Evolutionary conservation across 345 rosid genomes (phyloP).

Genomic region (Isatis tinctoria): DNA sequence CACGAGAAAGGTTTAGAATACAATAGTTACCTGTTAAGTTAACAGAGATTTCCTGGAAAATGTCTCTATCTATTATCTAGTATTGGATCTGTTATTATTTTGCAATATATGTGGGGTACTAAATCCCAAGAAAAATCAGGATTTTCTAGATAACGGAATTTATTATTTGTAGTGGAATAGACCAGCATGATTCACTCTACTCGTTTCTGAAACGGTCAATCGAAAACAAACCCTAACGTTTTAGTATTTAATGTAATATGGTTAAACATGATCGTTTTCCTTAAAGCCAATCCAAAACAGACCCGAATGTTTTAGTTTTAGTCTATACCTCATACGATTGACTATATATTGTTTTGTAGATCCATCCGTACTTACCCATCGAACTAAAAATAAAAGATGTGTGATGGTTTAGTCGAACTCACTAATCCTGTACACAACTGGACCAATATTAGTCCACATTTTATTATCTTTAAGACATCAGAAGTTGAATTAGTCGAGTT

Average conservation of each 20-base stretch:
- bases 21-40: not conserved
- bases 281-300: not conserved
- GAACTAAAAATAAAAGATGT: not conserved
- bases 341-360: not conserved
- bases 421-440: not conserved
- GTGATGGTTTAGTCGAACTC: not conserved
- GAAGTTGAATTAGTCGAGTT: not conserved
- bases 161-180: conserved; percentile 3
- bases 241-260: not conserved
- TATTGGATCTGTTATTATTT: conserved; percentile 15
- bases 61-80: conserved; percentile 19
- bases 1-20: not conserved
- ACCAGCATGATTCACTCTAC: conserved; percentile 9
- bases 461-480: not conserved
- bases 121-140: conserved; percentile 17
- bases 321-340: not conserved
- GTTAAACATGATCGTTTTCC: not conserved
- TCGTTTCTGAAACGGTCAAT: not conserved
- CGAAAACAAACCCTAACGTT: not conserved
- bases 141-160: not conserved
- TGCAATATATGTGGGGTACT: conserved; percentile 16
- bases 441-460: not conserved
- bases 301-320: not conserved
- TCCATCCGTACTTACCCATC: not conserved
- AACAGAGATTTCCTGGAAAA: conserved; percentile 1